Base-by-base conservation (phyloP, 768 basidiomycete genomes). In the Boletus bicolor region DNA sequence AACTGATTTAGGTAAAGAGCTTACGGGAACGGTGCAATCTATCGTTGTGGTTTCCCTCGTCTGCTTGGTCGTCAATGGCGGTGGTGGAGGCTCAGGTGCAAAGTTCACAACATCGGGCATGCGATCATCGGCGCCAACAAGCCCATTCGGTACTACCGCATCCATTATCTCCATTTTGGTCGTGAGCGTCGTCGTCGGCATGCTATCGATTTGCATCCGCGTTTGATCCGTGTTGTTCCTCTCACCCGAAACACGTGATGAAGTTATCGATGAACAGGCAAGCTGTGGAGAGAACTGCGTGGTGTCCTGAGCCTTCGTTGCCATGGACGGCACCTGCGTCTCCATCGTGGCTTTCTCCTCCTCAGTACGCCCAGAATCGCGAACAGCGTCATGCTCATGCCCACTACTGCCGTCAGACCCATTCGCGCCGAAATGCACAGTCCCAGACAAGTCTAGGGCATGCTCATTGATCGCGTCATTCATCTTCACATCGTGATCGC, bases 51-150 rank as follows among this genome's bases (percentile, higher is more conserved):
- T 51, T 46, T 66, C 64, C 42, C 50, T 66, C 9, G 55, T 44
- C 61, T 61, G 61, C 49, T 58, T 60, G 55, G 39, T 62, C 47
- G 53, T 60, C 60, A 69, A 71, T 68, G 69, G 68, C 39, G 68
- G 68, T 5, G 68, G 71, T 51, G 65, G 68, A 44, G 69, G 70
- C 9, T 70, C 66, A 64, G 70, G 64, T 45, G 68, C 69, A 43
- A 60, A 57, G 64, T 59, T 64, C 63, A 63, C 64, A 60, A 54
- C 58, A 55, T 63, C 59, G 49, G 63, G 61, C 48, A 28, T 39
- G 52, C 46, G 49, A 30, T 62, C 66, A 51, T 72, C 59, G 4
- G 47, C 34, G 12, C 50, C 54, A 47, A 55, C 47, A 42, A 55
- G 55, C 15, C 54, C 70, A 46, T 44, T 66, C 7, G 58, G 64